Conservation (phyloP, 2,329 filamentous ascomycete genomes). For the Septoria linicola region DNA sequence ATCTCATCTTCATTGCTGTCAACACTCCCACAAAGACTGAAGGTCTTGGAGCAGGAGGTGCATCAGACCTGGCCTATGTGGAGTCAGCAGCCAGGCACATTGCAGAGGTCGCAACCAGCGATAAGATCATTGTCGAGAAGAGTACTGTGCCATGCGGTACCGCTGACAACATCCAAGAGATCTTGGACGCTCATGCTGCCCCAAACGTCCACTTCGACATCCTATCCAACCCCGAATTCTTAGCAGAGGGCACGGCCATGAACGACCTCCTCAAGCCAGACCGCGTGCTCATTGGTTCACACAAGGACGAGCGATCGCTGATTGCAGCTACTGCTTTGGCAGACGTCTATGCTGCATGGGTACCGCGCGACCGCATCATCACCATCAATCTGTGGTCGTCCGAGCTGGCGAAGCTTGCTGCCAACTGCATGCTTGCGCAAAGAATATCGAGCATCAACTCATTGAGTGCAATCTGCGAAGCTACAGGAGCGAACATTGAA, state of each 20-base stretch:
- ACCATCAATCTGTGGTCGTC: conserved; percentile 75
- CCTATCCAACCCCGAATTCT: conserved; percentile 77
- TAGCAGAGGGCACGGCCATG: conserved; percentile 75
- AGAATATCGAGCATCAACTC: conserved; percentile 79
- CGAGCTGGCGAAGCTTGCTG: conserved; percentile 74
- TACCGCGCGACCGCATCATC: conserved; percentile 65
- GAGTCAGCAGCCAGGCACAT: conserved; percentile 69
- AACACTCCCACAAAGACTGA: conserved; percentile 76
- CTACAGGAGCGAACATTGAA: conserved; percentile 71
- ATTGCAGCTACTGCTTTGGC: conserved; percentile 64
- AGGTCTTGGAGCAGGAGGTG: conserved; percentile 67
- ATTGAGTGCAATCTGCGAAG: conserved; percentile 76
- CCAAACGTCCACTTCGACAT: conserved; percentile 69
- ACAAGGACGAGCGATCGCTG: conserved; percentile 58
- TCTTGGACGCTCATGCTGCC: conserved; percentile 56
- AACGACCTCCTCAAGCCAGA: conserved; percentile 69
- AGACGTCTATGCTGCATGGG: conserved; percentile 69
- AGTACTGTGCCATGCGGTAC: conserved; percentile 76
- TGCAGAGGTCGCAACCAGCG: conserved; percentile 63
- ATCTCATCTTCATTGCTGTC: conserved; percentile 73
- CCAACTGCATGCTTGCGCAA: conserved; percentile 78
- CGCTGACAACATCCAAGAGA: conserved; percentile 66
- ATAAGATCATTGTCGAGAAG: conserved; percentile 77
- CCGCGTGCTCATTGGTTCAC: conserved; percentile 72
- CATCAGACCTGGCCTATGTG: conserved; percentile 70